Evolutionary conservation across 352 stramenopile genomes (phyloP).

Genomic region (Phytopythium delawarense): DNA sequence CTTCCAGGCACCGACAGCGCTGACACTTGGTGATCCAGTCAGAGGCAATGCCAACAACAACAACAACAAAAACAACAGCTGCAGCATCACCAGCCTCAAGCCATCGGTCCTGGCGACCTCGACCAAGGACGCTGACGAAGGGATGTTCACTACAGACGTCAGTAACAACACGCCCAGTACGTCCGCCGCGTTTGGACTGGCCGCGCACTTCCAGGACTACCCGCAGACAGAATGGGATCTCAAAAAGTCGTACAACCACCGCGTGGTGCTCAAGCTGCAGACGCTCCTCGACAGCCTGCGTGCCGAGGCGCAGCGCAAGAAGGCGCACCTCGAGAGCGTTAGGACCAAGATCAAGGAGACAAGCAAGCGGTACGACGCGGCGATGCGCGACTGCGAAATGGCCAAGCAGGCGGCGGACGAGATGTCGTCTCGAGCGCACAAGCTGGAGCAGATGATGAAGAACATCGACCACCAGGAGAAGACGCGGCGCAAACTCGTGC

Average conservation of each 20-base stretch:
- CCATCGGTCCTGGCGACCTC: conserved; percentile 1
- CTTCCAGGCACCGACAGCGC: background rate
- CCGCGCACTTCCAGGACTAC: conserved; percentile 75
- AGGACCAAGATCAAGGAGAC: conserved; percentile 66
- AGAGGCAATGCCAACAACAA: background rate
- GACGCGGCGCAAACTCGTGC: conserved; percentile 61
- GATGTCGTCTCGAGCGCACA: conserved; percentile 63
- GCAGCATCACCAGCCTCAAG: background rate
- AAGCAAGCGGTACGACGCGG: conserved; percentile 46
- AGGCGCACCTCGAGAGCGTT: conserved; percentile 51
- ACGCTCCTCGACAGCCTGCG: conserved; percentile 62
- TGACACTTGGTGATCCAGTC: background rate
- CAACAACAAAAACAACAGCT: background rate
- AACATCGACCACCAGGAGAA: conserved; percentile 73
- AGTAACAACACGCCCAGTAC: conserved; percentile 19
- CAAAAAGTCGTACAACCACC: conserved; percentile 74
- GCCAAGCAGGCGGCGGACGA: conserved; percentile 67
- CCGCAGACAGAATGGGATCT: conserved; percentile 74
- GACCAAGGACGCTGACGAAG: conserved; percentile 20
- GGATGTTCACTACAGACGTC: background rate
- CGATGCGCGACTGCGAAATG: conserved; percentile 78
- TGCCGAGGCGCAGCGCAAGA: conserved; percentile 55
- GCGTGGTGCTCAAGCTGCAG: conserved; percentile 75
- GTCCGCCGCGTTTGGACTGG: conserved; percentile 52
- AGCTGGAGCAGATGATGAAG: conserved; percentile 58